Base-by-base conservation (phyloP, 306 rosid genomes). In the Inga oerstediana region DNA sequence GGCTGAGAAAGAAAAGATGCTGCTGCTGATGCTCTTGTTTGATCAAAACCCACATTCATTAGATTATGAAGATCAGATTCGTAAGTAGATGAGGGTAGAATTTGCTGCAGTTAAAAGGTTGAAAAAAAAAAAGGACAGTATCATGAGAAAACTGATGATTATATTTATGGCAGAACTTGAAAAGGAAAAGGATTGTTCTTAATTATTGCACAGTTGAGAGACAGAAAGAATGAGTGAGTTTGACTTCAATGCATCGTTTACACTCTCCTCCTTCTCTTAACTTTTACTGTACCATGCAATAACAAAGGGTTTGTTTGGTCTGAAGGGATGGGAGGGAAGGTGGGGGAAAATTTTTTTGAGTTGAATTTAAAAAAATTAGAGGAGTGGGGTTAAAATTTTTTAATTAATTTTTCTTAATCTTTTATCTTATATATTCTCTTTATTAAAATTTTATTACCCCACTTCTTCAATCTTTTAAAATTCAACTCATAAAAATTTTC, bases 41-140 rank as follows among this genome's bases (percentile, higher is more conserved):
- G 93, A 85, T 88, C 90, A 80, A 88, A 87, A 81, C 72, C 87
- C 77, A 81, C 67, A 72, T 76, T 79, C 77, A 81, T 75, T 15
- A 88, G 81, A 84, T 88, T 90, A 67, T 87, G 94, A 54, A 88
- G 83, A 76, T 90, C 94, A 14, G 86, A 83, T 80, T 93, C 96
- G 91, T 91, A 93, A 70, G 88, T 80, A 67, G 91, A 54, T 39
- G 90, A 59, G 16, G 93, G 91, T 78, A 84, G 79, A 74, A 83
- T 58, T 77, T 90, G 93, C 95, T 91, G 89, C 88, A 69, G 69
- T 10, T 32, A 17, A 54, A 49, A 49, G 54, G 61, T 13, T 64
- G 8, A 4, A 70, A 4, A 41, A 44, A 7, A 56, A 19, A 58
- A 58, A n/a, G 5, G 64, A 58, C 30, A 3, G 68, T 32, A 82